A percentile compares a stretch with the other conserved stretches of the same genome.
Evolutionary conservation across 2,329 filamentous ascomycete genomes (phyloP).

Genomic region (Knufia fluminis): DNA sequence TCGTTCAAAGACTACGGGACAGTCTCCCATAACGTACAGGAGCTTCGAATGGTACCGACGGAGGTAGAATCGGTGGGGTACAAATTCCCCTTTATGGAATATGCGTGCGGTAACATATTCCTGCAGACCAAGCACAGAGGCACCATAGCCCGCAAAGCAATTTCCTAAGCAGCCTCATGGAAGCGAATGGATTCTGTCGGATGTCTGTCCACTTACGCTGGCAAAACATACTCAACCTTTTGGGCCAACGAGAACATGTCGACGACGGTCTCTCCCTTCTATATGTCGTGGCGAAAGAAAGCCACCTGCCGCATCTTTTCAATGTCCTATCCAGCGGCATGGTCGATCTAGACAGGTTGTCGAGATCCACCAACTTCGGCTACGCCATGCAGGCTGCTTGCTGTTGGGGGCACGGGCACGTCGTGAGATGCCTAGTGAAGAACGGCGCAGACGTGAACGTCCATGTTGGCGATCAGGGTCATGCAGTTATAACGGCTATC

Average conservation of each 20-base stretch:
- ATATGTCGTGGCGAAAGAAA: background rate
- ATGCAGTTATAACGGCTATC: background rate
- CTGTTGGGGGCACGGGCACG: background rate
- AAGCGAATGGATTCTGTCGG: background rate
- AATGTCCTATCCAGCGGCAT: background rate
- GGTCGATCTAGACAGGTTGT: background rate
- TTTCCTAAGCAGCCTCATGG: background rate
- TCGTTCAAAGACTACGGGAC: too few species aligned
- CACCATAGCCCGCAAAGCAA: background rate
- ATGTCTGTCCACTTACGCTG: background rate
- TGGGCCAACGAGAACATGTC: background rate
- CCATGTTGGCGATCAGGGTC: background rate
- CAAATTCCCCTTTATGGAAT: background rate
- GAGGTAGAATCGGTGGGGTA: background rate
- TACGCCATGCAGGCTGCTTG: slow-evolving; percentile 6
- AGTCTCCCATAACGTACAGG: too few species aligned
- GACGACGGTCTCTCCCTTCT: background rate
- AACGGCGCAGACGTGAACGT: slow-evolving; percentile 5
- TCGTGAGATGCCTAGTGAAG: background rate
- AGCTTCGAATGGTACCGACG: too few species aligned
- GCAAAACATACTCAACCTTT: background rate
- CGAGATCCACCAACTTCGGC: background rate
- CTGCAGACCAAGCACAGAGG: background rate
- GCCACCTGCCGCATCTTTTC: background rate
- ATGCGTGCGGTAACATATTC: background rate